Evolutionary conservation across 1,139 yeast genomes (phyloP), one percentile per base, ranked within the genome.

Genomic region (Geotrichum bryndzae): DNA sequence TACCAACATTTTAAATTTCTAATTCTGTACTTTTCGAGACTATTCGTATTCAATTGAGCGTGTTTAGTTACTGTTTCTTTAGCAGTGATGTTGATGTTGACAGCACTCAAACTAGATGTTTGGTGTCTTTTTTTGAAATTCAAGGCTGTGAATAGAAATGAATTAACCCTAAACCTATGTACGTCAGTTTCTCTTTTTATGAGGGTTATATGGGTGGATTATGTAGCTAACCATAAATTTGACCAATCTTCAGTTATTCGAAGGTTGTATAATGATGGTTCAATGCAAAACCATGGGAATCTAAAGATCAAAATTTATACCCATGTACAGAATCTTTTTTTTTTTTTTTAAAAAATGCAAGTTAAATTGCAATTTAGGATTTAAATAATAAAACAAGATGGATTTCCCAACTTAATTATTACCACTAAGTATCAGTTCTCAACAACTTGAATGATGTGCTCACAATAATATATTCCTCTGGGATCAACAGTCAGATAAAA

Each of bases 1-100:
- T n/a, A 94, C 83, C 59, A 94, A 79, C 97, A 91, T 91, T 31
- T 13, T 66, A 60, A 31, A 22, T 29, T 8, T 31, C 10, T 55
- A 15, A 51, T 7, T 7, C n/a, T n/a, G 18, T n/a, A n/a, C n/a
- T 41, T n/a, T 5, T 41, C 10, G 10, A 29, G 33, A 29, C 33
- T n/a, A 41, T 41, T 23, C 3, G 18, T 41, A 18, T n/a, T 41
- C 48, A 41, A 41, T 41, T 41, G 48, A 23, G 48, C 22, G 48
- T n/a, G 18, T 41, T 41, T 41, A 7, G 48, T n/a, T 41, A 1
- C 2, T 41, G 10, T 41, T 41, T 41, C 13, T 35, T 15, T 4
- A 15, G n/a, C 23, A 41, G 18, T n/a, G 18, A n/a, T 41, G 8
- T n/a, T n/a, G 48, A 41, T 41, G 48, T 15, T 41, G 23, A 41